Evolutionary conservation across 1,284 basidiomycete species (phyloP).

Genomic region (Papiliotrema terrestris): DNA sequence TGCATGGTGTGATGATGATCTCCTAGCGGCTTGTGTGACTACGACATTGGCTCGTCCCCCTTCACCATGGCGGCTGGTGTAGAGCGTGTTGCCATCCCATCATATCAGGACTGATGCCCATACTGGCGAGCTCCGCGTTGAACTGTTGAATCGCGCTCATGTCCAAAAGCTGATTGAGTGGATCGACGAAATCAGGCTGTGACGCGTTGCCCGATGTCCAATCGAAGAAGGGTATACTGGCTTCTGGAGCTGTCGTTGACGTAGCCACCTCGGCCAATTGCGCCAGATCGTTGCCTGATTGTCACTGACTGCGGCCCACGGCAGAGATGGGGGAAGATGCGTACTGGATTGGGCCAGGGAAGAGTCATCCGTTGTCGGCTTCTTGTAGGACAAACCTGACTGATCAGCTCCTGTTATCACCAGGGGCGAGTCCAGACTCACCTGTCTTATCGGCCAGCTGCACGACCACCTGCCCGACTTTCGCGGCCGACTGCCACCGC

Average conservation of each 20-base stretch:
- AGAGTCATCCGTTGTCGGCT: background rate
- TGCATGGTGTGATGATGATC: too few species aligned
- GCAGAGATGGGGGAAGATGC: too few species aligned
- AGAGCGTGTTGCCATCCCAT: background rate
- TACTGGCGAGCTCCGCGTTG: background rate
- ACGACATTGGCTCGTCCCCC: too few species aligned
- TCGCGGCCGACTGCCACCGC: constrained; percentile 13
- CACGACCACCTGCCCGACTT: background rate
- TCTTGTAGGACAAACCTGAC: background rate
- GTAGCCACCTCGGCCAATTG: background rate
- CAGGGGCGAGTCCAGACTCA: background rate
- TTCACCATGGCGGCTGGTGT: constrained; percentile 6
- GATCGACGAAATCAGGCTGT: background rate
- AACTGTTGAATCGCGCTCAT: background rate
- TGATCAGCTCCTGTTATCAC: background rate
- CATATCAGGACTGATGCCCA: background rate
- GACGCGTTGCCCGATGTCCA: background rate
- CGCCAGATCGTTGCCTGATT: background rate
- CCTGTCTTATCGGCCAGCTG: constrained; percentile 9
- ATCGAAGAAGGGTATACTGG: background rate
- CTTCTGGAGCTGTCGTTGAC: background rate
- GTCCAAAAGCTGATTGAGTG: background rate
- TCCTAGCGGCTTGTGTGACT: too few species aligned
- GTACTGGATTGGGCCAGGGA: too few species aligned
- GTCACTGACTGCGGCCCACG: background rate